These are phyloP conservation scores for Apostasia shenzhenica DNA, from an alignment of 106 monocot genomes.

Conservation along the genomic window DNA sequence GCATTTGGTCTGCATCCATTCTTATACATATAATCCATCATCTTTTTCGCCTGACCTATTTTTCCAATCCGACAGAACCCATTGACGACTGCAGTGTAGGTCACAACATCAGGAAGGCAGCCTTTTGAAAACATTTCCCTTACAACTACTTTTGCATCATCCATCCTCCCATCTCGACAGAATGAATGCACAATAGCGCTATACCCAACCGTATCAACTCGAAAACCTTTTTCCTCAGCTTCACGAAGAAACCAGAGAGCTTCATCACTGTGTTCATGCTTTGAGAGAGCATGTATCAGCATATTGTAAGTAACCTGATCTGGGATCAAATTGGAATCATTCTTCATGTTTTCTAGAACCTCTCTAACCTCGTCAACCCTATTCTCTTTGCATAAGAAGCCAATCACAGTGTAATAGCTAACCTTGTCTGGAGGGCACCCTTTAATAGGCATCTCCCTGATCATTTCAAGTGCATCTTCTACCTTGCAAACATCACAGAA, in stretches of 20 bases:
- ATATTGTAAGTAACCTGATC: constrained; percentile 81
- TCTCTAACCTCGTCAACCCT: constrained; percentile 50
- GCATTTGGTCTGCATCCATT: constrained; percentile 77
- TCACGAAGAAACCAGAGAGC: constrained; percentile 62
- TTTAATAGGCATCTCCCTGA: constrained; percentile 55
- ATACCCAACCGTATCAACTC: constrained; percentile 79
- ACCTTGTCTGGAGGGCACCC: constrained; percentile 77
- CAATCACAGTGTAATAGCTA: constrained; percentile 81
- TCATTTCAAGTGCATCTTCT: constrained; percentile 61
- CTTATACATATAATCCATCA: constrained; percentile 76
- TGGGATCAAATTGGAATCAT: constrained; percentile 46
- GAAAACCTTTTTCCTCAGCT: constrained; percentile 64
- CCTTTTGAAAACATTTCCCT: constrained; percentile 69
- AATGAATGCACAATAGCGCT: constrained; percentile 71
- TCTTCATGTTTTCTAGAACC: constrained; percentile 57
- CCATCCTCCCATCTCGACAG: constrained; percentile 73
- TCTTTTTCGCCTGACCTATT: constrained; percentile 68
- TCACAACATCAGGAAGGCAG: constrained; percentile 78
- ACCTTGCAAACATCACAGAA: constrained; percentile 50
- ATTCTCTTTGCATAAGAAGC: constrained; percentile 79
- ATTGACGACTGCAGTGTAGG: constrained; percentile 74
- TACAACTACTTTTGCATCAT: constrained; percentile 77
- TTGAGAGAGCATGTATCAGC: constrained; percentile 65
- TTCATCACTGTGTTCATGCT: constrained; percentile 78
- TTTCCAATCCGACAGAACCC: constrained; percentile 78